Conservation (phyloP, 106 monocot genomes). For the Allium sativum region DNA sequence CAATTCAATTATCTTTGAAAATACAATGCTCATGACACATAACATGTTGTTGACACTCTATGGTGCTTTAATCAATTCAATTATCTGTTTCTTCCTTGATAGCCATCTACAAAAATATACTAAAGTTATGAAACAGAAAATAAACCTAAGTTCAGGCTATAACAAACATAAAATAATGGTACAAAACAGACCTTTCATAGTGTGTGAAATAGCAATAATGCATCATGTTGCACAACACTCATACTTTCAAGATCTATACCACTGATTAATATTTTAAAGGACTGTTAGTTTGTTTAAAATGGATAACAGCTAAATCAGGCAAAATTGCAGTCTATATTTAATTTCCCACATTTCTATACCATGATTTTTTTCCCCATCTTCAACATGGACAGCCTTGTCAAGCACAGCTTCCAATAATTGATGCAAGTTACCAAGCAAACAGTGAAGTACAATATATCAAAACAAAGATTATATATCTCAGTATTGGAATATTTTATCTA, state of each 20-base stretch:
- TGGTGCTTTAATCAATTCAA: too few relatives aligned
- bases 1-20: too few relatives aligned
- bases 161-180: constrained; percentile 4
- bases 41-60: too few relatives aligned
- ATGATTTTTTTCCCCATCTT: constrained; percentile 61
- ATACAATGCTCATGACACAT: too few relatives aligned
- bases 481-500: background rate
- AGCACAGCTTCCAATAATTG: constrained; percentile 92
- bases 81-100: constrained; percentile 97
- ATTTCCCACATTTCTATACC: constrained; percentile 30
- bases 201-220: constrained; percentile 79
- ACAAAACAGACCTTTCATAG: constrained; percentile 79
- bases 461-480: background rate
- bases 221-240: constrained; percentile 85
- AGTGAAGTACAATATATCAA: background rate
- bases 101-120: constrained; percentile 61
- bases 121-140: background rate
- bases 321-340: background rate
- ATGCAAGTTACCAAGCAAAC: constrained; percentile 6
- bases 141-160: background rate
- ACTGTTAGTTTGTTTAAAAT: too few relatives aligned
- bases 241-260: constrained; percentile 89
- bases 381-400: constrained; percentile 85
- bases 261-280: too few relatives aligned
- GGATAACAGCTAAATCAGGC: background rate